Evolutionary conservation across 2,329 filamentous ascomycete genomes (phyloP), one percentile per base, ranked within the genome.

Genomic region (Ascochyta koolunga): DNA sequence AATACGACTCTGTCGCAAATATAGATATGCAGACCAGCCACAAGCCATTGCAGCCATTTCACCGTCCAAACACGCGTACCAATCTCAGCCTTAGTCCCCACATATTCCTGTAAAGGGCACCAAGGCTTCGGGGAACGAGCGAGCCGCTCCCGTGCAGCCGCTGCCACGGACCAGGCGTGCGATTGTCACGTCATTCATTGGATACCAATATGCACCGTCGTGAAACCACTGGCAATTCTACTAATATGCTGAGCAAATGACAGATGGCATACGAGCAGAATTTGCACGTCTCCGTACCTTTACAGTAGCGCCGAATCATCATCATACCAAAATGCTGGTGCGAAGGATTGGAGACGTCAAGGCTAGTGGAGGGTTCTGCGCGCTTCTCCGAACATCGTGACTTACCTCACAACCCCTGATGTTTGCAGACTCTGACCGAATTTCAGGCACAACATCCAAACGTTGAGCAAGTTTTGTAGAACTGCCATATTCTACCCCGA

Each of bases 91-190:
- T 32, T 40, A 16, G 41, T 21, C n/a, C 18, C 51, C 51, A 50
- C 45, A 48, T 29, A 21, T 43, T 25, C 10, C 15, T 27, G 13
- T 22, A 2, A 29, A 35, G 11, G 21, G 19, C 19, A 37, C 7
- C 9, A 21, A 13, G n/a, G n/a, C 11, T 3, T 33, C 41, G 41
- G 35, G 51, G 46, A 49, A 45, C 36, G 36, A 40, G 18, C 45
- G 51, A 45, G 51, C 45, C 51, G 51, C 51, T 54, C 29, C 51
- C 51, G 51, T 32, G 51, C 41, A 50, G 46, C 51, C 51, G 51
- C 51, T 46, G 36, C 36, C 49, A 52, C 24, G 21, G 27, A 29
- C 33, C 21, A 35, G 40, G 24, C 44, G 27, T 44, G 32, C 22
- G 11, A 39, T 39, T 9, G 44, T 44, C 39, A 11, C 45, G 41